Evolutionary conservation across 495 filamentous ascomycete genomes (phyloP), one percentile per base, ranked within the genome.

Genomic region (Penicillium daleae): DNA sequence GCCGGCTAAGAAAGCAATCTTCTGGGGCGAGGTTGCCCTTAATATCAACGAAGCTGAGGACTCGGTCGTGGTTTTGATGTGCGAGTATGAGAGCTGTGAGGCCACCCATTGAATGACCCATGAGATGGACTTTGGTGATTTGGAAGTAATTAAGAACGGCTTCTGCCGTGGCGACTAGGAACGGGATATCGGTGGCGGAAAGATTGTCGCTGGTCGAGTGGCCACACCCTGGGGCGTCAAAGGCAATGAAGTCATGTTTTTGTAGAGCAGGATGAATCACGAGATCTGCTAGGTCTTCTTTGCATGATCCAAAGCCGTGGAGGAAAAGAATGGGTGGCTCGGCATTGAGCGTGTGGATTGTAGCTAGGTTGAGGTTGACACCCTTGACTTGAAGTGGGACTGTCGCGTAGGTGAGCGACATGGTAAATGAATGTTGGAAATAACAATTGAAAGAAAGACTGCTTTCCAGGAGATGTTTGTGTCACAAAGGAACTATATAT

Each of bases 101-200:
- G 0, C 72, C 72, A 15, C 72, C 70, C 70, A 75, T 75, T 6
- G 68, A 75, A 51, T 73, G 72, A 49, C 70, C 70, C 4, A 71
- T 71, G 1, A 75, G 33, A 19, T 73, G 70, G 60, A 73, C 67
- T 29, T 56, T 24, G 42, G 39, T 52, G 39, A 75, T 68, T 10
- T 62, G 44, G 59, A 68, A 72, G 46, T 67, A 57, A 4, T 55
- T 27, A 0, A 75, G 66, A 4, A 73, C 26, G 0, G 63, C 66
- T 52, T 65, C 49, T 10, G 68, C 66, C 17, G 68, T 71, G 22
- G 60, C 62, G 53, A 75, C 66, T 2, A 75, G 66, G 60, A 75
- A 75, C 10, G 72, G 61, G n/a, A 73, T 73, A 27, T 68, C 62
- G 7, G 50, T 65, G 26, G 62, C 59, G 46, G 68, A 68, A 15